Evolutionary conservation across 2,329 filamentous ascomycete genomes (phyloP), one percentile per base, ranked within the genome.

Genomic region (Neodidymelliopsis sp.): DNA sequence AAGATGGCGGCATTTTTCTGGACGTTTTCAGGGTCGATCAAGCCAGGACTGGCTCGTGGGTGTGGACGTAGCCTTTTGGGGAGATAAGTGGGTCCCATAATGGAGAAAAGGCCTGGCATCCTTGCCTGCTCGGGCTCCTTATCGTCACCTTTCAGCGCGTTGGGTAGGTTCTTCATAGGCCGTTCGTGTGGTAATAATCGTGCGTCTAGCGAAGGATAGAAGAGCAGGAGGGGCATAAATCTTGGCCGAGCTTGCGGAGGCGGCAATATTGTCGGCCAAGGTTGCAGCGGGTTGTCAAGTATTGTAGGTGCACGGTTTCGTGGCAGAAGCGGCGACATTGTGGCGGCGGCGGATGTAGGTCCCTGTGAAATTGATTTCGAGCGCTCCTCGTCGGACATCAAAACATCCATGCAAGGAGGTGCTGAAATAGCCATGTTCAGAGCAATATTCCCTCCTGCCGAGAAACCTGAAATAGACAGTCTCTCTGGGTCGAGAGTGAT

Each of bases 361-460:
- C 45, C 40, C n/a, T 20, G 41, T 18, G 54, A 35, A 13, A 52
- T 37, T 9, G 59, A 45, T n/a, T 39, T 30, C 3, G 46, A 47
- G 2, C 42, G 41, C 8, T 20, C 37, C 6, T 13, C 29, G 4
- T 20, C 13, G 7, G 60, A 59, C 25, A 57, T 46, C 10, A 49
- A 30, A 6, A 69, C 52, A 6, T 63, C 51, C 6, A 58, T 50
- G 35, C 66, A 70, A 2, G 68, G 65, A 7, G 69, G 69, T 4
- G 73, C 66, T 18, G 65, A 68, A 2, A 75, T 53, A 12, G 67
- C 73, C 59, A 75, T 70, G 49, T 77, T 76, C 35, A 79, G 60
- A 0, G 76, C 77, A n/a, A 79, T 73, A 48, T 79, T 79, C 15
- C 75, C 77, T 23, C 77, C 77, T 10, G 72, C 73, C 20, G 73